phyloP scores from a whole-genome alignment of 768 basidiomycete genomes.

The Roridomyces roridus region DNA sequence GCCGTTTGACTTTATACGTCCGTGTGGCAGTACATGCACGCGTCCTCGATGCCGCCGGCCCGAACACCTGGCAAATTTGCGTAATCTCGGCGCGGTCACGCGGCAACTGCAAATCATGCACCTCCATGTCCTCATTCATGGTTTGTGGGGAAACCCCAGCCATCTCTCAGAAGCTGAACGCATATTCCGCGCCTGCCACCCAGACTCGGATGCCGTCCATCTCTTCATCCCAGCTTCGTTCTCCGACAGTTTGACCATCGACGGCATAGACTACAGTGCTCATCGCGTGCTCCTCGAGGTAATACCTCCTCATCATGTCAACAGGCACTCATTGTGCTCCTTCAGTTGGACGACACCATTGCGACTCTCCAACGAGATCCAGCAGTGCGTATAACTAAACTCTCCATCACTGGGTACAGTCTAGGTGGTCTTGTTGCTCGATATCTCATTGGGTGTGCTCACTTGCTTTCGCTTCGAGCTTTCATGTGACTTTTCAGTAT shows the following conservation, averaged over 20 bases:
- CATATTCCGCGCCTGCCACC: conserved; percentile 18
- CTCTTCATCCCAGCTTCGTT: conserved; percentile 33
- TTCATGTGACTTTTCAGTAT: conserved; percentile 16
- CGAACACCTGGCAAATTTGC: too few relatives aligned
- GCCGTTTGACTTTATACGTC: too few relatives aligned
- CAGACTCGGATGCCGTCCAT: conserved; percentile 23
- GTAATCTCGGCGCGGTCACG: too few relatives aligned
- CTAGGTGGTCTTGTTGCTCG: conserved; percentile 46
- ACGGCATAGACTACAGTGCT: conserved; percentile 42
- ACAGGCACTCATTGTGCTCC: conserved; percentile 12
- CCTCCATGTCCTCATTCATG: conserved; percentile 31
- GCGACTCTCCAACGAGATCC: conserved; percentile 22
- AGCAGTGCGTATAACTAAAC: conserved; percentile 28
- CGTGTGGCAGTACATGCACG: too few relatives aligned
- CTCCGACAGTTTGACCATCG: conserved; percentile 33
- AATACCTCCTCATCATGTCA: background rate
- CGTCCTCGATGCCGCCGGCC: too few relatives aligned
- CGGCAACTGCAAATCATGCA: too few relatives aligned
- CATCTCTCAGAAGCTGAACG: conserved; percentile 32
- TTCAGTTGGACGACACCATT: conserved; percentile 31
- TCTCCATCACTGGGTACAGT: conserved; percentile 41
- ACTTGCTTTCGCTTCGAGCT: background rate
- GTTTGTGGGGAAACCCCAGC: conserved; percentile 34
- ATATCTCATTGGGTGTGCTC: conserved; percentile 38
- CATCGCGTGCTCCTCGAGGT: conserved; percentile 35